Evolutionary conservation across 2,329 filamentous ascomycete species (phyloP), one percentile per base, ranked within the genome.

Genomic region (Fusarium caatingaense): DNA sequence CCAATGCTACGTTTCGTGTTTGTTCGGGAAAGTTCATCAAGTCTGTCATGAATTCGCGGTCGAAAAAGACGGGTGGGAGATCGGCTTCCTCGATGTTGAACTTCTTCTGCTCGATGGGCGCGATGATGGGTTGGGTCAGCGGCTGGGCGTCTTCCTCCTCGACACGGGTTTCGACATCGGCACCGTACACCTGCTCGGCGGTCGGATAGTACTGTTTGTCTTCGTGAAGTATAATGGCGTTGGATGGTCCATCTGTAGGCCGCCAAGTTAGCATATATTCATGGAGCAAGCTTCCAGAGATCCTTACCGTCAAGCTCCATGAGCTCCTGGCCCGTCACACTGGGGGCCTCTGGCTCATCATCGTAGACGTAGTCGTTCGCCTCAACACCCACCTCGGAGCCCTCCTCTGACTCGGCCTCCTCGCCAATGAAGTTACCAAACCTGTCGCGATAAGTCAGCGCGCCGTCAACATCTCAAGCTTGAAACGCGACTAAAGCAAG

Each of bases 191-290:
- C 80, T 99, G 96, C 78, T 95, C 91, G 60, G 96, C 96, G n/a
- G 94, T 97, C 30, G 96, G 96, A 78, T 99, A 99, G 81, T 99
- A 99, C 79, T 98, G 96, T 81, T 99, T 99, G 83, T 99, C 96
- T 85, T 99, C 96, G 82, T 99, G 96, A 47, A 99, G 88, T 61
- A 99, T 88, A n/a, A 99, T 94, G 54, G 96, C 95, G 80, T 98
- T 99, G 8, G 94, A 98, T 6, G 95, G 93, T 16, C 92, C 94
- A 79, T 93, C 89, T 88, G 71, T 66, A 60, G 50, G 41, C 54
- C 44, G 42, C 49, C 64, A 61, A 64, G 57, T 66, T 60, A 53
- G 45, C 15, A 25, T 20, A 56, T 18, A 18, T 72, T 42, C 62
- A 42, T 25, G 27, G 49, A 13, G 32, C 42, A 20, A 49, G 13